These are phyloP conservation scores for Corymbia maculata DNA, from an alignment of 345 rosid species.

Conservation along the genomic window DNA sequence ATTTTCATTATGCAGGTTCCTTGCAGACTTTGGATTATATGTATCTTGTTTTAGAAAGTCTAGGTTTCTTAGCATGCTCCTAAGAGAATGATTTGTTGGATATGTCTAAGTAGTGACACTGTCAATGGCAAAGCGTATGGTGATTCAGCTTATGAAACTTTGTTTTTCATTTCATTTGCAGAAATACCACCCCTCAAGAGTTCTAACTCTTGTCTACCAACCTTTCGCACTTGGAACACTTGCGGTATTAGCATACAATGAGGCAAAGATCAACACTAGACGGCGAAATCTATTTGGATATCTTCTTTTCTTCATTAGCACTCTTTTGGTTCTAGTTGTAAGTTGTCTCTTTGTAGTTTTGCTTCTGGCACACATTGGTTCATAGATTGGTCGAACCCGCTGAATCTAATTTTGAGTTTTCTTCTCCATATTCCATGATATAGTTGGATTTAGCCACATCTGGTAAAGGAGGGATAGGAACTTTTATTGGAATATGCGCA, in stretches of 20 bases:
- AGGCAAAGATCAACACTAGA: constrained; percentile 65
- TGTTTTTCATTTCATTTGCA: constrained; percentile 13
- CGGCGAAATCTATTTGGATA: constrained; percentile 62
- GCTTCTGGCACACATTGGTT: background rate
- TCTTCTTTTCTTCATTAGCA: constrained; percentile 34
- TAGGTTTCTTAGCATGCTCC: background rate
- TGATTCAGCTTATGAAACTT: background rate
- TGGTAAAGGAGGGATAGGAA: constrained; percentile 67
- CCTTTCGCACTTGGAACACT: constrained; percentile 58
- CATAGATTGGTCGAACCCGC: background rate
- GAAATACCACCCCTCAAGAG: constrained; percentile 70
- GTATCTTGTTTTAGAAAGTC: background rate
- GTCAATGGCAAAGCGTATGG: background rate
- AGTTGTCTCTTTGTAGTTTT: constrained; percentile 4
- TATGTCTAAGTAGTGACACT: background rate
- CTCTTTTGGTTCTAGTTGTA: constrained; percentile 61
- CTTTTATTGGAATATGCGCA: constrained; percentile 57
- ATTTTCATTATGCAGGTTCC: background rate
- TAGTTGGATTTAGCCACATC: constrained; percentile 77
- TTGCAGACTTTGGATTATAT: background rate
- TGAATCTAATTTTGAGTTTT: background rate
- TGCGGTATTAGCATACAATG: constrained; percentile 46
- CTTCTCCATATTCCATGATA: background rate
- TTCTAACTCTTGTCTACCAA: constrained; percentile 76
- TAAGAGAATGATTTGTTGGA: background rate